Conservation (phyloP, 495 filamentous ascomycete species). For the Xylaria grammica region DNA sequence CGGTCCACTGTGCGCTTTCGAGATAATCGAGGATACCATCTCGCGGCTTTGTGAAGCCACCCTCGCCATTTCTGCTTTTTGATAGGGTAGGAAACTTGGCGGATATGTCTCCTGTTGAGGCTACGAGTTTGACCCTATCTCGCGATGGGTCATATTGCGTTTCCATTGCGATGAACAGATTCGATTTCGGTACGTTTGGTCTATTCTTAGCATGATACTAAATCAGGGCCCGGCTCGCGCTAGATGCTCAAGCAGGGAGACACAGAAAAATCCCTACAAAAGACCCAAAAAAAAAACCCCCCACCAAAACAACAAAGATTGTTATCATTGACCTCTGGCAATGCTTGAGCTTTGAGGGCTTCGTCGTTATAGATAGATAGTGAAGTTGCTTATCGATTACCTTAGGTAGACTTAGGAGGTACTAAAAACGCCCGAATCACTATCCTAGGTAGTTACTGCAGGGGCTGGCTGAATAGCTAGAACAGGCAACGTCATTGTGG, state of each 20-base stretch:
- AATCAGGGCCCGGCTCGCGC: too few species aligned
- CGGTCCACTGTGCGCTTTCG: conserved; percentile 64
- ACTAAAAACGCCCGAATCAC: neutral
- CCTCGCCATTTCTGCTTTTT: neutral
- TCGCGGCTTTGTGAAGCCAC: neutral
- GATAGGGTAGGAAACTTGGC: neutral
- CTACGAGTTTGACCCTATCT: conserved; percentile 43
- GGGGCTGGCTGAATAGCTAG: neutral
- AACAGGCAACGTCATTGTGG: too few species aligned
- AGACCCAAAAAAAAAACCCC: too few species aligned
- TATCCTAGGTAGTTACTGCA: too few species aligned
- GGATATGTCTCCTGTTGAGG: conserved; percentile 45
- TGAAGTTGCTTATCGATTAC: conserved; percentile 13
- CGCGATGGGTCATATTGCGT: conserved; percentile 24
- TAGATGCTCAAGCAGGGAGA: too few species aligned
- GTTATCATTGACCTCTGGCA: too few species aligned
- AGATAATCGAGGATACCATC: conserved; percentile 52
- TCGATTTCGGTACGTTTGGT: too few species aligned
- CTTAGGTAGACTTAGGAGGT: too few species aligned
- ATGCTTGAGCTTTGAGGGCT: too few species aligned
- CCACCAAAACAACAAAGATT: too few species aligned
- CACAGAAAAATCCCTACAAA: too few species aligned
- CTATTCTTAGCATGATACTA: too few species aligned
- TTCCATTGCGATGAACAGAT: conserved; percentile 28
- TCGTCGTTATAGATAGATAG: neutral